phyloP scores from a whole-genome alignment of 1,284 basidiomycete species.

The Phenoliferia sp. region DNA sequence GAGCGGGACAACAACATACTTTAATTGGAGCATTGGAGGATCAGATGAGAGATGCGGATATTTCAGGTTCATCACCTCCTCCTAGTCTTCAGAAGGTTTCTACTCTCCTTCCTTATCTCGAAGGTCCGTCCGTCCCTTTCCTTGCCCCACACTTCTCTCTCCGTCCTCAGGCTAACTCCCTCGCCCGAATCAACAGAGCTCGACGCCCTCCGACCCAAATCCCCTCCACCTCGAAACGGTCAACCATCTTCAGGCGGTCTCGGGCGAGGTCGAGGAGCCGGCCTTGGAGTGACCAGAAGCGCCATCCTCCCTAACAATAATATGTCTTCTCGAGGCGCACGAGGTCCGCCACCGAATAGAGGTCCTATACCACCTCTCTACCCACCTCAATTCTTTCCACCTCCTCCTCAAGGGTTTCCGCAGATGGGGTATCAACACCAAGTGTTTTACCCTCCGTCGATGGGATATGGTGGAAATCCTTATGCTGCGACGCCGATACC shows the following conservation, averaged over 20 bases:
- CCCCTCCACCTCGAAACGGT: constrained; percentile 52
- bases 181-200: constrained; percentile 54
- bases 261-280: constrained; percentile 37
- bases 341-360: neutral
- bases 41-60: neutral
- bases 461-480: no score
- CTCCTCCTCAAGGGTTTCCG: neutral
- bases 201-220: constrained; percentile 79
- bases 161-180: constrained; percentile 43
- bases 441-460: neutral
- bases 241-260: constrained; percentile 37
- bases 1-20: neutral
- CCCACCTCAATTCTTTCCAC: neutral
- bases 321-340: neutral
- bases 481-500: no score
- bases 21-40: no score
- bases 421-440: neutral
- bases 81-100: neutral
- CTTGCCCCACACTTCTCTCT: constrained; percentile 57
- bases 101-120: constrained; percentile 14
- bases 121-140: constrained; percentile 54
- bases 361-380: neutral
- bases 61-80: constrained; percentile 36
- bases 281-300: constrained; percentile 31
- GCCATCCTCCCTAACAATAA: neutral